These are phyloP conservation scores for Alternaria sp. DNA, from an alignment of 2,329 filamentous ascomycete genomes.

Conservation along the genomic window DNA sequence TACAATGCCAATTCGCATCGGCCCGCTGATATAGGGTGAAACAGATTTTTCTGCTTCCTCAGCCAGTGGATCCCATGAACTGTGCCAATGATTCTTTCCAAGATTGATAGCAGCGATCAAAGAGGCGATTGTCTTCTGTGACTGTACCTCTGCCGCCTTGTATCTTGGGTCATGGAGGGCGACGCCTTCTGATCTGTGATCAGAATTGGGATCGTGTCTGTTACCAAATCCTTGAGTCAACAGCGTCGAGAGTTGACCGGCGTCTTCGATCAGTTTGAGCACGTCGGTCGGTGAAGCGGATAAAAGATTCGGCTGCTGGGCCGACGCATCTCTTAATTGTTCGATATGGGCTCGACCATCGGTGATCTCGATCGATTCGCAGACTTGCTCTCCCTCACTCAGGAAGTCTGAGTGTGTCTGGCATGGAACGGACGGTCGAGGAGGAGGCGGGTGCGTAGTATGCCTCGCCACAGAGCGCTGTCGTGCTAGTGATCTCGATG, in stretches of 20 bases:
- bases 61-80: not conserved
- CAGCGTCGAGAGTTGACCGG: not conserved
- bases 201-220: not conserved
- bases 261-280: not conserved
- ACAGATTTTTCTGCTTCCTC: not conserved
- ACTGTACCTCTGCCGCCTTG: not conserved
- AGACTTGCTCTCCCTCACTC: not conserved
- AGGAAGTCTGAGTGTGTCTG: not conserved
- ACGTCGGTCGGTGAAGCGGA: not conserved
- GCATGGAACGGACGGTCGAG: not conserved
- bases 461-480: not conserved
- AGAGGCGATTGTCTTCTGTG: not conserved
- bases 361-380: not conserved
- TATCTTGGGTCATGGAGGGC: not conserved
- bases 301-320: not conserved
- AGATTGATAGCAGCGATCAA: not conserved
- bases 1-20: not conserved
- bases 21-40: not conserved
- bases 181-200: not conserved
- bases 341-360: not conserved
- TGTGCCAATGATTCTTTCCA: not conserved
- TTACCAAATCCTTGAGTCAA: not conserved
- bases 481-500: not conserved
- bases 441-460: not conserved
- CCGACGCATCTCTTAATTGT: not conserved